Evolutionary conservation across 163 green algal genomes (phyloP).

Genomic region (Scenedesmus sp.): DNA sequence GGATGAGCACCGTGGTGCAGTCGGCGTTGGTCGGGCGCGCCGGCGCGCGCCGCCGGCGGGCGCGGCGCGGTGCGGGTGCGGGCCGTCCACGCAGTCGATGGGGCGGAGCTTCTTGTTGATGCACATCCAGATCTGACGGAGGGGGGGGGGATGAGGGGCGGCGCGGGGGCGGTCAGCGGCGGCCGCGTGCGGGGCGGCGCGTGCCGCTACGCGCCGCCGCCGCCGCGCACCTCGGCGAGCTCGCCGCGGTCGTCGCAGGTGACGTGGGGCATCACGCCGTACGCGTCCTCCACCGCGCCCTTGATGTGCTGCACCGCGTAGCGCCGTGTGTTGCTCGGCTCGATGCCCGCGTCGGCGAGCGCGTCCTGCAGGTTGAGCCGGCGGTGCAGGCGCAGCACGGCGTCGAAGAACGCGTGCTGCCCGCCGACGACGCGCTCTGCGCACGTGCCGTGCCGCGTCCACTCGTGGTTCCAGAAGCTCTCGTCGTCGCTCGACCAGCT

Average conservation of each 20-base stretch:
- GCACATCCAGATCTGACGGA: slow-evolving; percentile 68
- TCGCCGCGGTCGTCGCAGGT: slow-evolving; percentile 51
- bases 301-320: slow-evolving; percentile 48
- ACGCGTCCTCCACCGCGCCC: slow-evolving; percentile 53
- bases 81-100: slow-evolving; percentile 47
- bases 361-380: slow-evolving; percentile 62
- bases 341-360: slow-evolving; percentile 48
- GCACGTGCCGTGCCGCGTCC: slow-evolving; percentile 76
- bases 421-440: slow-evolving; percentile 53
- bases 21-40: slow-evolving; percentile 8
- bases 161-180: no score
- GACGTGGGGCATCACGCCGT: slow-evolving; percentile 55
- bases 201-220: background rate
- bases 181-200: background rate
- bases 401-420: slow-evolving; percentile 66
- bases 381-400: slow-evolving; percentile 67
- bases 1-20: slow-evolving; percentile 31
- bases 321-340: slow-evolving; percentile 8
- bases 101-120: slow-evolving; percentile 61
- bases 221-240: slow-evolving; percentile 63
- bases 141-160: background rate
- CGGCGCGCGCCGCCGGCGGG: background rate
- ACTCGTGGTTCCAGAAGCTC: slow-evolving; percentile 79
- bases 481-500: slow-evolving; percentile 54
- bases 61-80: slow-evolving; percentile 27